Percentiles rank a stretch among this genome's conserved stretches.
phyloP scores from a whole-genome alignment of 2,329 filamentous ascomycete genomes.

The Colletotrichum liriopes region DNA sequence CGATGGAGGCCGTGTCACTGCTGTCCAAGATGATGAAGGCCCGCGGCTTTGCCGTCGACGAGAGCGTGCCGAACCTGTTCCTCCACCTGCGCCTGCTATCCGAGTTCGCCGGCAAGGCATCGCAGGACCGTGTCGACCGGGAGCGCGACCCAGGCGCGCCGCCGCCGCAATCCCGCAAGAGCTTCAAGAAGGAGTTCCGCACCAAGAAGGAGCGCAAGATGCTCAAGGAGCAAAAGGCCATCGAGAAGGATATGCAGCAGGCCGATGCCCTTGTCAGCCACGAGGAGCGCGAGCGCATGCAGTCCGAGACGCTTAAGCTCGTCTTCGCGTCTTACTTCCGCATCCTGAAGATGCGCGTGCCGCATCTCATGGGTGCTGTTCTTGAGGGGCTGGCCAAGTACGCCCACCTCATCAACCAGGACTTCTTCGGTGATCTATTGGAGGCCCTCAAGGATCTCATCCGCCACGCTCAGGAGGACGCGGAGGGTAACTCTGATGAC shows the following conservation, averaged over 20 bases:
- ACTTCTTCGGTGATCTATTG: constrained; percentile 97
- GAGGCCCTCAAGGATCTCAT: constrained; percentile 96
- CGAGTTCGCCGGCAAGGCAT: constrained; percentile 89
- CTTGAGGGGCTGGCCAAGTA: constrained; percentile 95
- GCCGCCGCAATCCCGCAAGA: constrained; percentile 69
- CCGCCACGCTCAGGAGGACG: constrained; percentile 76
- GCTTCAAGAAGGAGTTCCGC: constrained; percentile 86
- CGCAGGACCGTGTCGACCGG: constrained; percentile 80
- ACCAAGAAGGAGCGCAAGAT: constrained; percentile 91
- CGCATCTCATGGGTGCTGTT: constrained; percentile 95
- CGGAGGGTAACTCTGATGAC: constrained; percentile 57
- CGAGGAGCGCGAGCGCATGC: constrained; percentile 93
- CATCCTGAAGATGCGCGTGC: constrained; percentile 86
- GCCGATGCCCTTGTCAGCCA: constrained; percentile 93
- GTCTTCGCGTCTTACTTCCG: constrained; percentile 97
- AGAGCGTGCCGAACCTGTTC: constrained; percentile 91
- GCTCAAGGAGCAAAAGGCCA: constrained; percentile 85
- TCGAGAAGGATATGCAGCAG: constrained; percentile 94
- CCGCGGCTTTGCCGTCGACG: constrained; percentile 85
- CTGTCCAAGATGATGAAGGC: constrained; percentile 97
- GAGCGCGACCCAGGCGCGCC: constrained; percentile 47
- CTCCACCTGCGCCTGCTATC: constrained; percentile 89
- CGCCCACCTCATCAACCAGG: constrained; percentile 96
- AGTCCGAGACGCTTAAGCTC: constrained; percentile 94
- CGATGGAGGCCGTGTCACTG: constrained; percentile 87